phyloP scores from a whole-genome alignment of 768 basidiomycete genomes.

The Dioszegia aurantiaca region DNA sequence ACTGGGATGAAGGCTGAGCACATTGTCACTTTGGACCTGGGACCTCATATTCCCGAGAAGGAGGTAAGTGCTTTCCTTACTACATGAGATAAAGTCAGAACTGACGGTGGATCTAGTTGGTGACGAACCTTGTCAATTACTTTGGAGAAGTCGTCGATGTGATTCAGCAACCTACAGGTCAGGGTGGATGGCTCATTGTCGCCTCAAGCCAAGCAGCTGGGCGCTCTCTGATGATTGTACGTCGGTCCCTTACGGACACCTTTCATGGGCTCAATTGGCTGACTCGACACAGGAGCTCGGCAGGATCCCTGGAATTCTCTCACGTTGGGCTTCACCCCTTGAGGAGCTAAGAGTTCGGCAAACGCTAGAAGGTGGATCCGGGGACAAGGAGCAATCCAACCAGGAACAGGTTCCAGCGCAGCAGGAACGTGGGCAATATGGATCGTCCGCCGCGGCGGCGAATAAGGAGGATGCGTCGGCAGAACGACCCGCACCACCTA shows the following conservation, averaged over 20 bases:
- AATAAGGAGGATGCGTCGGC: too few relatives aligned
- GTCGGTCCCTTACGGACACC: not conserved
- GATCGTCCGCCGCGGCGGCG: too few relatives aligned
- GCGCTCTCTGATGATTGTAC: conserved; percentile 24
- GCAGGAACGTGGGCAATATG: too few relatives aligned
- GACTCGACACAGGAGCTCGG: conserved; percentile 23
- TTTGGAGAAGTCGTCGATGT: conserved; percentile 32
- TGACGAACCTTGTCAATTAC: conserved; percentile 24
- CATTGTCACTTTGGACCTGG: conserved; percentile 24
- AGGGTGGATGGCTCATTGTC: conserved; percentile 30
- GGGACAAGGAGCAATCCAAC: too few relatives aligned
- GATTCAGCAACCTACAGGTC: conserved; percentile 15
- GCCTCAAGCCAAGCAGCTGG: conserved; percentile 20
- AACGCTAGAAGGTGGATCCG: too few relatives aligned
- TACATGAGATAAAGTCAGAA: too few relatives aligned
- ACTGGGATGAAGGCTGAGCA: conserved; percentile 14
- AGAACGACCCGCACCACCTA: not conserved
- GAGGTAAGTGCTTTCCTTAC: conserved; percentile 20
- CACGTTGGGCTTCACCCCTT: conserved; percentile 23
- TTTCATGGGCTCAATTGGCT: not conserved
- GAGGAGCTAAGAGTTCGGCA: not conserved
- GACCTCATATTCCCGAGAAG: conserved; percentile 20
- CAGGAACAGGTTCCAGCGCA: too few relatives aligned
- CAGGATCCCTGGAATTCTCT: conserved; percentile 29
- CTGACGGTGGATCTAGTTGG: conserved; percentile 17